Conservation (phyloP, 2,329 filamentous ascomycete species). For the Leptographium galeiforme region DNA sequence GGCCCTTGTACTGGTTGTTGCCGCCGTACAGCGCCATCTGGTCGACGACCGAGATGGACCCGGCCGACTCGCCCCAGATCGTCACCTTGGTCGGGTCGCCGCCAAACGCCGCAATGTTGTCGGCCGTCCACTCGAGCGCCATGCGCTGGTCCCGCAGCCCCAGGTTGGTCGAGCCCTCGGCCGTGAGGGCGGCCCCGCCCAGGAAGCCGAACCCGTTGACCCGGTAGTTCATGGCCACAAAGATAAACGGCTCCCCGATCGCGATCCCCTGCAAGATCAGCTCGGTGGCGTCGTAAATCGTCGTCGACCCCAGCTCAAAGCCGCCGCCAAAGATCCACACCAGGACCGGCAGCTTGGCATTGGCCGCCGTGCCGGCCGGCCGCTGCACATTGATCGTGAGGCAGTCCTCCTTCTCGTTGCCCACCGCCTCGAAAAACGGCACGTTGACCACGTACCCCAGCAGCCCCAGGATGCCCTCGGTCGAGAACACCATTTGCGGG, state of each 20-base stretch:
- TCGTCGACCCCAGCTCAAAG: constrained; percentile 39
- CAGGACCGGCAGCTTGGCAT: constrained; percentile 48
- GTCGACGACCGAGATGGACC: constrained; percentile 59
- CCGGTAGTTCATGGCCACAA: constrained; percentile 68
- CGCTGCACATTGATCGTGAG: constrained; percentile 46
- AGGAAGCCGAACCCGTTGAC: constrained; percentile 63
- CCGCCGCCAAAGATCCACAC: constrained; percentile 62
- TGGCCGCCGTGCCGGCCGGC: constrained; percentile 38
- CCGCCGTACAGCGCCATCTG: constrained; percentile 58
- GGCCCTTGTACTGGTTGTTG: constrained; percentile 60
- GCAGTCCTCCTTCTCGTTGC: constrained; percentile 48
- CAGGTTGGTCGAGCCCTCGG: constrained; percentile 55
- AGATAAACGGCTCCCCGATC: constrained; percentile 52
- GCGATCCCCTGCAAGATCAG: constrained; percentile 31
- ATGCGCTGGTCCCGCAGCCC: constrained; percentile 61
- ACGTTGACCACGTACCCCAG: constrained; percentile 36
- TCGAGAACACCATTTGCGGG: constrained; percentile 56
- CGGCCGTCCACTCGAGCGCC: constrained; percentile 61
- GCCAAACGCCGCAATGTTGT: constrained; percentile 65
- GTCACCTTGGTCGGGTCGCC: constrained; percentile 69
- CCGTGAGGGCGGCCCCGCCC: constrained; percentile 51
- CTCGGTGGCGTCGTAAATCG: constrained; percentile 37
- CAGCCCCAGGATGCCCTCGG: constrained; percentile 25
- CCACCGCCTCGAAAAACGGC: constrained; percentile 41
- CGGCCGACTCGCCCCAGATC: constrained; percentile 64